phyloP scores from a whole-genome alignment of 441 rosid species.

The Pelargonium citronellum region DNA sequence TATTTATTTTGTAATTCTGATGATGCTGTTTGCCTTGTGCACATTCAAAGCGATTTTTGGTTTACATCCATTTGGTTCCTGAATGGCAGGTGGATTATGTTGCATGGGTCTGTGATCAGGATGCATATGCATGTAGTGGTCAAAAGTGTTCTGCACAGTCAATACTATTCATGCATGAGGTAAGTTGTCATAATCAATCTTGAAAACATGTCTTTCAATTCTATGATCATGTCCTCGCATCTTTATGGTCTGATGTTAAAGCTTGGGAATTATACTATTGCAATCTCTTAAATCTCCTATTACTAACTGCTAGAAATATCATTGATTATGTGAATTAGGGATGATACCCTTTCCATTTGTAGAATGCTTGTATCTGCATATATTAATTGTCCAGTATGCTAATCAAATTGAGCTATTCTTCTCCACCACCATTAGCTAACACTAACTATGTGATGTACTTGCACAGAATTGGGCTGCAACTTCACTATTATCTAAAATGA shows the following conservation, averaged over 20 bases:
- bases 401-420: too few relatives aligned
- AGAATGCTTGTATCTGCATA: too few relatives aligned
- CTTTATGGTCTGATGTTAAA: not conserved
- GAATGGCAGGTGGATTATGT: constrained; percentile 74
- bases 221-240: too few relatives aligned
- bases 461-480: constrained; percentile 75
- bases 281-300: not conserved
- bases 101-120: constrained; percentile 98
- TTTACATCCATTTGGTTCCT: constrained; percentile 16
- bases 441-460: not conserved
- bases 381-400: too few relatives aligned
- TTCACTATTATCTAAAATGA: constrained; percentile 57
- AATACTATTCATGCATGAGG: constrained; percentile 90
- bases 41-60: constrained; percentile 14
- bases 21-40: not conserved
- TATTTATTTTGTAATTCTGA: constrained; percentile 3
- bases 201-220: not conserved
- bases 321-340: too few relatives aligned
- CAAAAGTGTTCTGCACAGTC: constrained; percentile 99
- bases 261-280: not conserved
- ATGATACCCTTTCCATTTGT: too few relatives aligned
- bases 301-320: not conserved
- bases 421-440: too few relatives aligned
- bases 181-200: constrained; percentile 26
- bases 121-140: constrained; percentile 97